Evolutionary conservation across 257 asterid genomes (phyloP).

Genomic region (Solanum okadae): DNA sequence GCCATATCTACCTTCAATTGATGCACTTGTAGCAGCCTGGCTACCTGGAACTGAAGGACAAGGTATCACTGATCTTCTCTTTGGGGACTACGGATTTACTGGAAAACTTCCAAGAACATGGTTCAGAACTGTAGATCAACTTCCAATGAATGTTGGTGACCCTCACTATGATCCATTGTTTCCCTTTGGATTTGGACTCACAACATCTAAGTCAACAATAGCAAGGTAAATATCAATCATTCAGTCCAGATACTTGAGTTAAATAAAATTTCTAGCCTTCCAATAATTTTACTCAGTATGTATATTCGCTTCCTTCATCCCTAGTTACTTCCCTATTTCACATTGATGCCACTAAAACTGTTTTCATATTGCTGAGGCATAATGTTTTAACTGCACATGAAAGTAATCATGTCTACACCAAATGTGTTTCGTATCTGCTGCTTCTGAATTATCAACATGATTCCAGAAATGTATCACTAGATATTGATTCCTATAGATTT

Average conservation of each 20-base stretch:
- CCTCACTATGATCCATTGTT: slow-evolving; percentile 69
- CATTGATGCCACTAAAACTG: neutral
- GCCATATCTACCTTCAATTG: slow-evolving; percentile 44
- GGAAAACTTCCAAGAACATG: slow-evolving; percentile 71
- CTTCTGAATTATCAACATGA: neutral
- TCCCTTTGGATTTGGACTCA: slow-evolving; percentile 61
- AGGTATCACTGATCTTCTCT: slow-evolving; percentile 77
- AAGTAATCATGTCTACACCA: neutral
- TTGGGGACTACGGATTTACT: slow-evolving; percentile 60
- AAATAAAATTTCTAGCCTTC: neutral
- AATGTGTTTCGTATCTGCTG: neutral
- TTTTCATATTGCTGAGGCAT: neutral
- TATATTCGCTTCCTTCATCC: neutral
- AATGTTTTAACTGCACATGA: neutral
- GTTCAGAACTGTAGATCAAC: slow-evolving; percentile 76
- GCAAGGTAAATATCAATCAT: slow-evolving; percentile 34
- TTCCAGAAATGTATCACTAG: neutral
- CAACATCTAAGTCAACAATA: slow-evolving; percentile 23
- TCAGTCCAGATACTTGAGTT: neutral
- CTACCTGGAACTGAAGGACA: slow-evolving; percentile 83
- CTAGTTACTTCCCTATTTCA: neutral
- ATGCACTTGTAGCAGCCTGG: slow-evolving; percentile 88
- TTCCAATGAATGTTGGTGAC: slow-evolving; percentile 69
- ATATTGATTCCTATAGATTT: neutral
- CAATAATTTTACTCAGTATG: neutral